Conservation (phyloP, 495 filamentous ascomycete genomes). For the Tuber umbilicatum region DNA sequence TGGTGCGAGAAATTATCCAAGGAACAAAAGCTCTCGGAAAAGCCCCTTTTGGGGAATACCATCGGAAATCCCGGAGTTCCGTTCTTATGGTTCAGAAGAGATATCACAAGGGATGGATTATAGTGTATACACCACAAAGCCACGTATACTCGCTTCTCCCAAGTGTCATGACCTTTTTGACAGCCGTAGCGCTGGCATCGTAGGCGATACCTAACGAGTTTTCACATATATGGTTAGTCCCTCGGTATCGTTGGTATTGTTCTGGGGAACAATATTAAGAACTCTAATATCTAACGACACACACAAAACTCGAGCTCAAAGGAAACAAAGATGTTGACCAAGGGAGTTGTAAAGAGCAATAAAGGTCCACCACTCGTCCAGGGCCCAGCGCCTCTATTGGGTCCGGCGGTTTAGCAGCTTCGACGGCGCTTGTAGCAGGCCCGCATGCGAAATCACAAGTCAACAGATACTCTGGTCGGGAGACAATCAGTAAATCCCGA, state of each 20-base stretch:
- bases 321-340: neutral
- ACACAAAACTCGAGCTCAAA: neutral
- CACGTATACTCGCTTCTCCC: neutral
- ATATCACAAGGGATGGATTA: neutral
- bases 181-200: neutral
- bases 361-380: neutral
- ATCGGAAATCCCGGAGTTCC: neutral
- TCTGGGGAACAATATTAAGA: conserved; percentile 31
- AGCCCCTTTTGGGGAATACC: neutral
- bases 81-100: neutral
- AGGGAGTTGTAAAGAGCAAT: neutral
- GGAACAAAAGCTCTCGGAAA: neutral
- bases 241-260: conserved; percentile 26
- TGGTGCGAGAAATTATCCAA: neutral
- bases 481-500: neutral
- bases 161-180: neutral
- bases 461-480: neutral
- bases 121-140: neutral
- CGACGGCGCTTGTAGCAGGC: neutral
- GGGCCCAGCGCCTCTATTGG: neutral
- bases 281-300: neutral
- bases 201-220: neutral
- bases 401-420: neutral
- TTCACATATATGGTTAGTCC: conserved; percentile 6
- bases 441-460: neutral